phyloP scores from a whole-genome alignment of 257 asterid genomes.

The Cynanchum wilfordii region DNA sequence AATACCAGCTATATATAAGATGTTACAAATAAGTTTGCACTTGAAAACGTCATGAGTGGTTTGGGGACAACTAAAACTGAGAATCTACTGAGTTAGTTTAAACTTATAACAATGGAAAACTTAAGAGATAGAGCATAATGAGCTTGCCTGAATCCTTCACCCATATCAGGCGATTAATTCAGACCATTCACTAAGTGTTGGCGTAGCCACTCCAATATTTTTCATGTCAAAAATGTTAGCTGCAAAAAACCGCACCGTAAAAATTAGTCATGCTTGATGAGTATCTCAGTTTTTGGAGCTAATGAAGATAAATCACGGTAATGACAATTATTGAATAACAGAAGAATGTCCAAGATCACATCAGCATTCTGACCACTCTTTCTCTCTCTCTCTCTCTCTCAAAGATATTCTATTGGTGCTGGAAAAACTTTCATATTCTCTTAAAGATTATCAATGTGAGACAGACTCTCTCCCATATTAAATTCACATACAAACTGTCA shows the following conservation, averaged over 20 bases:
- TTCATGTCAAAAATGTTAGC: slow-evolving; percentile 66
- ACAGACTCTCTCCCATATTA: background rate
- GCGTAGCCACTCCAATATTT: slow-evolving; percentile 61
- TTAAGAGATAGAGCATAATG: background rate
- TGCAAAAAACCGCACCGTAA: slow-evolving; percentile 18
- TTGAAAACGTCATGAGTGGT: background rate
- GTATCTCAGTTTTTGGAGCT: background rate
- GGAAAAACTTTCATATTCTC: background rate
- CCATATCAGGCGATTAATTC: slow-evolving; percentile 15
- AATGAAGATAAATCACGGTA: background rate
- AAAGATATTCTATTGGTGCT: background rate
- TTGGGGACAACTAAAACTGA: background rate
- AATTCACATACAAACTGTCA: background rate
- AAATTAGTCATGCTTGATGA: slow-evolving; percentile 1
- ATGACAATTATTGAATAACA: background rate
- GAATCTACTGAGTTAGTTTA: background rate
- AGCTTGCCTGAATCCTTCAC: background rate
- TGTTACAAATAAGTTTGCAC: background rate
- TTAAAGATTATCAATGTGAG: background rate
- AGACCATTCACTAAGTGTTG: slow-evolving; percentile 69
- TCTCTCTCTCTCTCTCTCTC: background rate
- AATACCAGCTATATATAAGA: background rate
- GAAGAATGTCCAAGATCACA: background rate
- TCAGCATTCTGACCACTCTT: background rate
- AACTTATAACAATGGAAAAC: background rate